phyloP scores from a whole-genome alignment of 768 basidiomycete species.

The Paxillus ammoniavirescens region DNA sequence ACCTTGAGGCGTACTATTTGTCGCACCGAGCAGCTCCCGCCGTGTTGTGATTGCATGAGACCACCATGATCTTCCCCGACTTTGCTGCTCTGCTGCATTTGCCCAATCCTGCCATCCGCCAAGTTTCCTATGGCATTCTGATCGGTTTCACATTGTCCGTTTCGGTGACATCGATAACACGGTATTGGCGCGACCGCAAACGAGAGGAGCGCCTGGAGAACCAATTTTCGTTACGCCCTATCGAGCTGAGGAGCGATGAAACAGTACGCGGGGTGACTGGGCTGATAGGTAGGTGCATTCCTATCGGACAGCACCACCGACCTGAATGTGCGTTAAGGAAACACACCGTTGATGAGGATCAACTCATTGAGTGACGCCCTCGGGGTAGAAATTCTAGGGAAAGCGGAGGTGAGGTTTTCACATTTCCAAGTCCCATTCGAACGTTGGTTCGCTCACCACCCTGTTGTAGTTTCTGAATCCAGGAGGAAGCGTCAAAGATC shows the following conservation, averaged over 20 bases:
- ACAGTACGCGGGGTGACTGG: slow-evolving; percentile 79
- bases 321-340: slow-evolving; percentile 53
- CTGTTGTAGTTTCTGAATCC: slow-evolving; percentile 83
- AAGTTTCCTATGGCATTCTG: slow-evolving; percentile 52
- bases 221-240: slow-evolving; percentile 48
- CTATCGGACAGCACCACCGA: not conserved
- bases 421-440: not conserved
- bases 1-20: no score
- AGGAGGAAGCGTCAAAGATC: slow-evolving; percentile 96
- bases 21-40: no score
- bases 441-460: not conserved
- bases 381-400: slow-evolving; percentile 92
- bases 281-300: slow-evolving; percentile 59
- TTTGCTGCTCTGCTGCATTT: slow-evolving; percentile 21
- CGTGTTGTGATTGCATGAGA: no score
- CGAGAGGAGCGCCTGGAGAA: slow-evolving; percentile 33
- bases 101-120: slow-evolving; percentile 26
- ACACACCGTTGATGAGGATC: slow-evolving; percentile 91
- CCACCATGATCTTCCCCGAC: slow-evolving; percentile 11
- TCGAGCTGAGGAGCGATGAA: slow-evolving; percentile 75
- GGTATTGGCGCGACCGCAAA: slow-evolving; percentile 51
- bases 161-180: slow-evolving; percentile 62
- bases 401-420: slow-evolving; percentile 70
- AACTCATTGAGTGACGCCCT: slow-evolving; percentile 88
- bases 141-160: slow-evolving; percentile 77